Percentiles rank a stretch among this genome's conserved stretches.
Evolutionary conservation across 768 basidiomycete genomes (phyloP).

Genomic region (Boletus tomentosulus): DNA sequence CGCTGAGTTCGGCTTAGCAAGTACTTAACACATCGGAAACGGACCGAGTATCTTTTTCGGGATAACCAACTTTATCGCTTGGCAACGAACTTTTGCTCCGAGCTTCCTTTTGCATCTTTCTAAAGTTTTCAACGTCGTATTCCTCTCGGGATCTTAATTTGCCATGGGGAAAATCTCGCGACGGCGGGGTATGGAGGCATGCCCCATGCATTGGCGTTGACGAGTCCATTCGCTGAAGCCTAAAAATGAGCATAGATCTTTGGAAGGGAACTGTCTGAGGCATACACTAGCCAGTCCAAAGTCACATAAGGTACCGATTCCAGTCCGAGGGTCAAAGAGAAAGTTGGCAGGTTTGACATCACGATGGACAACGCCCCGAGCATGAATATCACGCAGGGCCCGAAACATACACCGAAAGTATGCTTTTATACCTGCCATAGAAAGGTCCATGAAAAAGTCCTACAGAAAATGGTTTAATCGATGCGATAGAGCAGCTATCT

Average conservation of each 20-base stretch:
- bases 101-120: constrained; percentile 57
- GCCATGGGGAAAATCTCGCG: constrained; percentile 66
- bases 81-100: constrained; percentile 47
- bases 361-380: constrained; percentile 85
- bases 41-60: constrained; percentile 69
- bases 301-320: constrained; percentile 85
- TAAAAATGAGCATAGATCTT: constrained; percentile 2
- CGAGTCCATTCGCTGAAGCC: constrained; percentile 51
- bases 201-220: constrained; percentile 41
- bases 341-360: constrained; percentile 99
- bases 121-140: constrained; percentile 47
- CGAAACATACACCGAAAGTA: constrained; percentile 92
- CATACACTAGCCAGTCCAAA: constrained; percentile 93
- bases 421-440: constrained; percentile 71
- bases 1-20: background rate
- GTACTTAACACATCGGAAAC: constrained; percentile 3
- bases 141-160: constrained; percentile 41
- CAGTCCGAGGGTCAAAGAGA: constrained; percentile 81
- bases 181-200: constrained; percentile 78
- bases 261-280: constrained; percentile 3
- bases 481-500: background rate
- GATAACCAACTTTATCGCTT: constrained; percentile 75
- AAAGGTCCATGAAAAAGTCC: constrained; percentile 76
- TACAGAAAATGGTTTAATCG: constrained; percentile 25
- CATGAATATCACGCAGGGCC: constrained; percentile 84